Percentiles rank a stretch among this genome's conserved stretches.
phyloP scores from a whole-genome alignment of 495 filamentous ascomycete genomes.

The Pseudomonodictys pantanalensis region DNA sequence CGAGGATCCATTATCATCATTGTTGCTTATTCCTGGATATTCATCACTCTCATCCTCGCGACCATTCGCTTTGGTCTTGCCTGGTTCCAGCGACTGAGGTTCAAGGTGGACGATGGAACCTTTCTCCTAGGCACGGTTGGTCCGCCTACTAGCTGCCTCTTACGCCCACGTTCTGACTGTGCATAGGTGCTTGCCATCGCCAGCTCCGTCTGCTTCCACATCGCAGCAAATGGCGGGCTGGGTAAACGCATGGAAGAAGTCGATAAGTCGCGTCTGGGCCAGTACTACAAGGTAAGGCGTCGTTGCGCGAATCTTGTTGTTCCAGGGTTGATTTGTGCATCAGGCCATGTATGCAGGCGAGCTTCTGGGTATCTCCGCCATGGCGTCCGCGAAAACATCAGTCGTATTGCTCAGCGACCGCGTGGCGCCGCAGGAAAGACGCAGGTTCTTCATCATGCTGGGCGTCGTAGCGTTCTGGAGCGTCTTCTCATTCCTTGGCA shows the following conservation, averaged over 20 bases:
- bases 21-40: slow-evolving; percentile 24
- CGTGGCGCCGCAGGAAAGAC: slow-evolving; percentile 16
- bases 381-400: slow-evolving; percentile 26
- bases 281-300: slow-evolving; percentile 14
- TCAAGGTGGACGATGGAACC: slow-evolving; percentile 21
- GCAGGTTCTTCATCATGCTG: slow-evolving; percentile 13
- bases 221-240: slow-evolving; percentile 20
- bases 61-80: slow-evolving; percentile 22
- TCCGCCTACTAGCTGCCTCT: neutral
- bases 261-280: neutral
- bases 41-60: slow-evolving; percentile 10
- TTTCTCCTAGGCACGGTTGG: slow-evolving; percentile 16
- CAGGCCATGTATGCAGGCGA: slow-evolving; percentile 17
- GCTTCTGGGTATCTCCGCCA: slow-evolving; percentile 23
- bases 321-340: neutral
- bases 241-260: slow-evolving; percentile 19
- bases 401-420: slow-evolving; percentile 29
- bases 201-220: slow-evolving; percentile 13
- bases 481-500: slow-evolving; percentile 28
- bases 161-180: neutral
- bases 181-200: slow-evolving; percentile 16
- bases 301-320: neutral
- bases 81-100: slow-evolving; percentile 5
- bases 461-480: slow-evolving; percentile 16
- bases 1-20: slow-evolving; percentile 26